A percentile compares a stretch with the other conserved stretches of the same genome.
phyloP scores from a whole-genome alignment of 345 rosid species.

The Bruguiera gymnorhiza region DNA sequence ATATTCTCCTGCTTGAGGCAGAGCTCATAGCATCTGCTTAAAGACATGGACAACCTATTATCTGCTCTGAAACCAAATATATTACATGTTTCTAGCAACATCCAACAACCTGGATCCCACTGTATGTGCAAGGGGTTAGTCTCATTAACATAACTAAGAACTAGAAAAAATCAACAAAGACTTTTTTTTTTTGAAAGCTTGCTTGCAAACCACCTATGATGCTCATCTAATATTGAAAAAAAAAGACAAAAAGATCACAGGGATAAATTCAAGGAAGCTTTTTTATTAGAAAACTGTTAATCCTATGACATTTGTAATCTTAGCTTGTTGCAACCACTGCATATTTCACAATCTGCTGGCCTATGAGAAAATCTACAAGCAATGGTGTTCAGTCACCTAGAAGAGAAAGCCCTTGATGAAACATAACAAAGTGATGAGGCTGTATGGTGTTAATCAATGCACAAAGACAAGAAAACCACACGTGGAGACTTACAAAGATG shows the following conservation, averaged over 20 bases:
- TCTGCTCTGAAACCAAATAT: constrained; percentile 1
- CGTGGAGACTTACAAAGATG: constrained; percentile 67
- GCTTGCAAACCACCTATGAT: not conserved
- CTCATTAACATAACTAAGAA: not conserved
- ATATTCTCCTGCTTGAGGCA: too few relatives aligned
- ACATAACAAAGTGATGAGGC: not conserved
- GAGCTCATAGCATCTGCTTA: too few relatives aligned
- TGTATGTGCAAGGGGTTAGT: not conserved
- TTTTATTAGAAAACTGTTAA: not conserved
- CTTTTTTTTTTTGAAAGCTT: not conserved
- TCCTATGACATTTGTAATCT: not conserved
- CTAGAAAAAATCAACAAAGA: not conserved
- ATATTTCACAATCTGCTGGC: not conserved
- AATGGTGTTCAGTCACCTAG: not conserved
- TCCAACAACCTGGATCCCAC: not conserved
- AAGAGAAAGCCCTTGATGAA: not conserved
- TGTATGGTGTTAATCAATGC: constrained; percentile 2
- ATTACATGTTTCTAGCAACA: not conserved
- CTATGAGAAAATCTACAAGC: not conserved
- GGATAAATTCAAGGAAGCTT: not conserved
- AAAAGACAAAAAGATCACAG: not conserved
- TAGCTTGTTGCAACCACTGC: not conserved
- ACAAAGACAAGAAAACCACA: constrained; percentile 7
- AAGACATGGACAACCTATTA: not conserved
- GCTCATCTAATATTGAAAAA: not conserved